A percentile compares a stretch with the other conserved stretches of the same genome.
Conservation (phyloP, 2,329 filamentous ascomycete species). For the Dryadomyces sulphureus region DNA sequence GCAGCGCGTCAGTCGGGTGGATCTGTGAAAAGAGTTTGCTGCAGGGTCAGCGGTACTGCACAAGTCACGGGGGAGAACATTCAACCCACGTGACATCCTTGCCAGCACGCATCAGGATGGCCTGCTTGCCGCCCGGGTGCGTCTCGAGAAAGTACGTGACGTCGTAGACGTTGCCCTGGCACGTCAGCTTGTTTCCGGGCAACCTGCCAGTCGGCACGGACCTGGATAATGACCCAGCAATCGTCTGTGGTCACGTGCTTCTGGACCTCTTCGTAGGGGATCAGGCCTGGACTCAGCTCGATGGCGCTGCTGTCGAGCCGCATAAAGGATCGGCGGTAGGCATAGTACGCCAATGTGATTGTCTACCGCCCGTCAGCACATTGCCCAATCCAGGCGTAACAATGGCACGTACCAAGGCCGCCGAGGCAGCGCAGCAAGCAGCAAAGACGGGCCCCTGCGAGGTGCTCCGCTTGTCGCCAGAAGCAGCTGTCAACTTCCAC, state of each 20-base stretch:
- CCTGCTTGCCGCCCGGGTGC: slow-evolving; percentile 52
- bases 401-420: neutral
- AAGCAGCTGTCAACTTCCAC: neutral
- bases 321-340: neutral
- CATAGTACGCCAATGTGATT: neutral
- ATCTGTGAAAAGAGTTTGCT: slow-evolving; percentile 5
- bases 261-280: slow-evolving; percentile 4
- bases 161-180: slow-evolving; percentile 50
- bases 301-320: neutral
- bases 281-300: neutral
- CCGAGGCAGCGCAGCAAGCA: neutral
- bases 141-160: slow-evolving; percentile 70
- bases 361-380: neutral
- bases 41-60: neutral
- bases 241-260: slow-evolving; percentile 2
- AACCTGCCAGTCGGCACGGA: neutral
- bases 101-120: slow-evolving; percentile 4
- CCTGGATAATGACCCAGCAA: slow-evolving; percentile 7
- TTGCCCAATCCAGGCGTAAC: neutral
- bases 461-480: neutral
- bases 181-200: neutral
- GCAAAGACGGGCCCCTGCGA: neutral
- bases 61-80: neutral
- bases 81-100: slow-evolving; percentile 4
- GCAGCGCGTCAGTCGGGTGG: slow-evolving; percentile 2